Percentiles rank a stretch among this genome's conserved stretches.
phyloP scores from a whole-genome alignment of 495 filamentous ascomycete genomes.

The Hyaloscypha bicolor region DNA sequence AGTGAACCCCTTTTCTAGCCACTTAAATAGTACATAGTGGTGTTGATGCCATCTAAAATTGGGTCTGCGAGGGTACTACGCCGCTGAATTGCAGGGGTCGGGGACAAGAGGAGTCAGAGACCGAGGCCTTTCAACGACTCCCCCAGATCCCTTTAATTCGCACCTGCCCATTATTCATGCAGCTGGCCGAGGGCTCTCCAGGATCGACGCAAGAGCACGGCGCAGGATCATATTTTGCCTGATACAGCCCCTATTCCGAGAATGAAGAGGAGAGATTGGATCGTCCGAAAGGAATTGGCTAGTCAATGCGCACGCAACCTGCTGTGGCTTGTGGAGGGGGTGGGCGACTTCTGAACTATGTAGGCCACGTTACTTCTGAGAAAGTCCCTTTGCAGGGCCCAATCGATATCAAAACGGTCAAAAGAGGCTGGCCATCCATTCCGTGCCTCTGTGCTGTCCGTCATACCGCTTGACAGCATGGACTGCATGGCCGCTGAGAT shows the following conservation, averaged over 20 bases:
- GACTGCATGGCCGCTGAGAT: not conserved
- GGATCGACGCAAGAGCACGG: not conserved
- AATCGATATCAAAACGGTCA: not conserved
- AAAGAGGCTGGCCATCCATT: not conserved
- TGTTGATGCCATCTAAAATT: not conserved
- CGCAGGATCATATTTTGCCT: not conserved
- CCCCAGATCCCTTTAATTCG: not conserved
- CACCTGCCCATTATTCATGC: not conserved
- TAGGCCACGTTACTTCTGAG: not conserved
- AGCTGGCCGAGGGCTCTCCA: not conserved
- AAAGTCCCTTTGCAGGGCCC: not conserved
- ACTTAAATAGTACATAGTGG: not conserved
- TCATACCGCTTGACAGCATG: not conserved
- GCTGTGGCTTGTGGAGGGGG: not conserved
- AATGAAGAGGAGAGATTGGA: not conserved
- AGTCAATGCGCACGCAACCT: not conserved
- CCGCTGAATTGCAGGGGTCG: not conserved
- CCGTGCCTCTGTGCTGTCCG: not conserved
- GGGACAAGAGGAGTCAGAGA: not conserved
- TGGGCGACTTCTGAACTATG: not conserved
- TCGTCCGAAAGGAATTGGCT: not conserved
- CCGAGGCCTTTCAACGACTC: not conserved
- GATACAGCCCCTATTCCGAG: not conserved
- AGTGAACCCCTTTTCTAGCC: not conserved
- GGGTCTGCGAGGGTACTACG: not conserved